Evolutionary conservation across 352 stramenopile species (phyloP).

Genomic region (Globisporangium solare): DNA sequence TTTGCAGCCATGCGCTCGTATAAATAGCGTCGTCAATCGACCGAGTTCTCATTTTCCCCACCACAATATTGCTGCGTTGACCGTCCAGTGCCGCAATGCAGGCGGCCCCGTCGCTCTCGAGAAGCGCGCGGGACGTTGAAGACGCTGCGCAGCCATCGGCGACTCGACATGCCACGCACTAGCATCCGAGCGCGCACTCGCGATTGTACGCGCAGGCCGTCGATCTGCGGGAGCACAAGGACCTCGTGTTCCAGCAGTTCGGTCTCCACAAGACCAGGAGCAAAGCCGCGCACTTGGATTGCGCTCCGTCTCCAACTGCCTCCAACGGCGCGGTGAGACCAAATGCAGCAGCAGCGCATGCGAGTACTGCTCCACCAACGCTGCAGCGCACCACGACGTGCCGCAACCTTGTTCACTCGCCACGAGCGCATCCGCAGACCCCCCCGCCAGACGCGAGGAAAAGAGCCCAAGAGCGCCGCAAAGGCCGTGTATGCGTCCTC

Average conservation of each 20-base stretch:
- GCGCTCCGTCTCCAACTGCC: not conserved
- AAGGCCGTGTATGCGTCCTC: slow-evolving; percentile 24
- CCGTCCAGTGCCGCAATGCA: too few relatives aligned
- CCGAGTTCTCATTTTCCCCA: too few relatives aligned
- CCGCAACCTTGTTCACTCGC: slow-evolving; percentile 1
- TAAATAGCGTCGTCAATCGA: too few relatives aligned
- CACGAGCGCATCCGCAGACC: not conserved
- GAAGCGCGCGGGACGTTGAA: not conserved
- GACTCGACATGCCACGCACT: not conserved
- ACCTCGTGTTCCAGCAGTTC: slow-evolving; percentile 56
- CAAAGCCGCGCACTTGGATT: slow-evolving; percentile 6
- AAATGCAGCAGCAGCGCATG: too few relatives aligned
- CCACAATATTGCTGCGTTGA: too few relatives aligned
- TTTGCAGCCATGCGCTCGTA: too few relatives aligned
- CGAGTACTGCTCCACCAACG: not conserved
- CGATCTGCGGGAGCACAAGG: slow-evolving; percentile 50
- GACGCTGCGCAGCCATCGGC: not conserved
- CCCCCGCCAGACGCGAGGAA: not conserved
- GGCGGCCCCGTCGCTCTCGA: too few relatives aligned
- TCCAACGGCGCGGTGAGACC: not conserved
- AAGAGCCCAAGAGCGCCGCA: not conserved
- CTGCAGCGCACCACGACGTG: slow-evolving; percentile 4
- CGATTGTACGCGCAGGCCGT: slow-evolving; percentile 57
- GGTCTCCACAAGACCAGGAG: slow-evolving; percentile 25
- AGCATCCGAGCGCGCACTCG: slow-evolving; percentile 28